Percentiles rank a stretch among this genome's conserved stretches.
phyloP scores from a whole-genome alignment of 768 basidiomycete species.

The Mycena belliarum region DNA sequence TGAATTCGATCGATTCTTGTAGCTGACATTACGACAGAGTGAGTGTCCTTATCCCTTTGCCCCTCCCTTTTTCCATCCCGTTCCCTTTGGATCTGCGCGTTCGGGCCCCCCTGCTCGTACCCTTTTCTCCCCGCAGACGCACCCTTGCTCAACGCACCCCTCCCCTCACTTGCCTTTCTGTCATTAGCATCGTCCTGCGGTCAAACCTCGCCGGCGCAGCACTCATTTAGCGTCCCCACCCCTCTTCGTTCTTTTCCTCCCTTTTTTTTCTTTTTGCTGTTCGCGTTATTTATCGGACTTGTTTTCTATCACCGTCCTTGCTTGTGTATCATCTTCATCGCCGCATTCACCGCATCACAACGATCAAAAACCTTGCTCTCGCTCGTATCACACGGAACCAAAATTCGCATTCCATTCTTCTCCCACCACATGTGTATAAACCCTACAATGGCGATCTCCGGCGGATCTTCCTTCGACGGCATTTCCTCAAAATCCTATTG shows the following conservation, averaged over 20 bases:
- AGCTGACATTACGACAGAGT: conserved; percentile 50
- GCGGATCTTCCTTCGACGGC: too few relatives aligned
- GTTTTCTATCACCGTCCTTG: conserved; percentile 20
- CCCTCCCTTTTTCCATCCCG: conserved; percentile 25
- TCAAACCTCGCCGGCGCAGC: conserved; percentile 65
- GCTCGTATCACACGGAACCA: too few relatives aligned
- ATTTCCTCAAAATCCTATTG: too few relatives aligned
- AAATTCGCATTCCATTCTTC: too few relatives aligned
- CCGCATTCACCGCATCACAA: not conserved
- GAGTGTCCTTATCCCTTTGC: conserved; percentile 44
- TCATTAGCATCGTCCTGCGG: conserved; percentile 66
- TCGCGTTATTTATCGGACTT: conserved; percentile 23
- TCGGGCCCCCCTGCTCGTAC: conserved; percentile 21
- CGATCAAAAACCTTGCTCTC: not conserved
- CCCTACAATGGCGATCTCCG: too few relatives aligned
- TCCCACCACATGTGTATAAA: too few relatives aligned
- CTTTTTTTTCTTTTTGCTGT: not conserved
- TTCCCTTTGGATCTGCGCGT: conserved; percentile 8
- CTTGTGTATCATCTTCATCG: conserved; percentile 19
- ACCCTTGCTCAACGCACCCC: conserved; percentile 19
- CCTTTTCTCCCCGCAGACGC: conserved; percentile 26
- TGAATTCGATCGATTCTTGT: conserved; percentile 3
- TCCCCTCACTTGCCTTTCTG: not conserved
- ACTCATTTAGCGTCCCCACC: conserved; percentile 47
- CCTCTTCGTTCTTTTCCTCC: conserved; percentile 22